Percentiles rank a stretch among this genome's conserved stretches.
These are phyloP conservation scores for Scleromitrula shiraiana DNA, from an alignment of 2,329 filamentous ascomycete species.

Conservation along the genomic window DNA sequence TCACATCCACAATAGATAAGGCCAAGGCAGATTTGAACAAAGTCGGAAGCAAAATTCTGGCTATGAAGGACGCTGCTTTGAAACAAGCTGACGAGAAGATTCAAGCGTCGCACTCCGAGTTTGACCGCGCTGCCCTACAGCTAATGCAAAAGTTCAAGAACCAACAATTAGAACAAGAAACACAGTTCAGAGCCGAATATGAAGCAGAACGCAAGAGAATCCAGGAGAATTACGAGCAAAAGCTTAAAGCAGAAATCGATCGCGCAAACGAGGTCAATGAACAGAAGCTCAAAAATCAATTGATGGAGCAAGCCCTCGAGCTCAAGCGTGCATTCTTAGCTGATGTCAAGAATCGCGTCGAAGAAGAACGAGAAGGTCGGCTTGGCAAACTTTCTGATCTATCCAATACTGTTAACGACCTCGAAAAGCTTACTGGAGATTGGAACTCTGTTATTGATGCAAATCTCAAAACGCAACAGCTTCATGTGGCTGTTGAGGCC, in stretches of 20 bases:
- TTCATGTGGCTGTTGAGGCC: constrained; percentile 91
- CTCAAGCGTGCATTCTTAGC: constrained; percentile 78
- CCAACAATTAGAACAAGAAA: constrained; percentile 73
- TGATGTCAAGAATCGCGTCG: constrained; percentile 73
- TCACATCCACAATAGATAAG: constrained; percentile 69
- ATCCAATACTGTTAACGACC: constrained; percentile 65
- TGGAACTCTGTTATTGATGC: constrained; percentile 88
- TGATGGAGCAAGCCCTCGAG: constrained; percentile 82
- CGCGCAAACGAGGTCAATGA: constrained; percentile 74
- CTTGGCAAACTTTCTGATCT: constrained; percentile 80
- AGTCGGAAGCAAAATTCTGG: constrained; percentile 70
- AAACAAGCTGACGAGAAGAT: constrained; percentile 64
- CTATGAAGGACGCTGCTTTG: constrained; percentile 64
- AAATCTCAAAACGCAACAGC: constrained; percentile 89
- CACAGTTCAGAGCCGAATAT: constrained; percentile 79
- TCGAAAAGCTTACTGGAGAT: constrained; percentile 78
- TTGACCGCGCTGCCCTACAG: constrained; percentile 79
- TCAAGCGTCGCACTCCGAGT: constrained; percentile 55
- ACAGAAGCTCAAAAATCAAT: constrained; percentile 72
- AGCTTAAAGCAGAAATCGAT: constrained; percentile 70
- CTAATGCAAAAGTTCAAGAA: constrained; percentile 82
- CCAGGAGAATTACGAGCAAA: constrained; percentile 68
- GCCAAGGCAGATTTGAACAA: constrained; percentile 76
- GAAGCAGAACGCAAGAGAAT: constrained; percentile 78
- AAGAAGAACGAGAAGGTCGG: constrained; percentile 78